Evolutionary conservation across 768 basidiomycete genomes (phyloP), one percentile per base, ranked within the genome.

Genomic region (Scleroderma bovista): DNA sequence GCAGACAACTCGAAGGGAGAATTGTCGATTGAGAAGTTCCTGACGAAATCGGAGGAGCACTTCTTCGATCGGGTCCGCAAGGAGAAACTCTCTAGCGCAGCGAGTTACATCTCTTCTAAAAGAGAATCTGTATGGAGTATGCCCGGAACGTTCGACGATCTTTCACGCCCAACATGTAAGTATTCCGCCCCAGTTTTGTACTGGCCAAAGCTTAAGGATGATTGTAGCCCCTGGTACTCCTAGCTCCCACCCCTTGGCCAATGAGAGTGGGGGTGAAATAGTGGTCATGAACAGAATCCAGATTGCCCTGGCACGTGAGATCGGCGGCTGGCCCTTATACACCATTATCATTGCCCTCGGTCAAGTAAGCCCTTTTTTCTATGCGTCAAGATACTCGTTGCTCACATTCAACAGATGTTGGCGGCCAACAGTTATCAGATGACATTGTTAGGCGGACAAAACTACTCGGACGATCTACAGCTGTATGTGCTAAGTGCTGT

Each of bases 341-440:
- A 87, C 90, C 37, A 87, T 94, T 59, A 73, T 94, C 60, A 88
- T 95, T 53, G 92, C 84, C 24, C 56, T 87, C 26, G 93, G 93
- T 31, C 93, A 90, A 75, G 79, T 81, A 43, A 41, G 77, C 58
- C 38, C 24, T 46, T 54, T 20, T 15, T 32, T 1, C 11, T n/a
- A 15, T 16, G 11, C 19, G 46, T 48, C 16, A 11, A 22, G 26
- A 31, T 29, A 11, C 23, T 12, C 8, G 33, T 51, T 56, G 32
- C 32, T 29, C 17, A 22, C 22, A 37, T 51, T 32, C 24, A 13
- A 13, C 22, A 86, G 80, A 91, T 93, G 86, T 69, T 93, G 55
- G 83, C 86, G 50, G 91, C 91, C 3, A 92, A 90, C 26, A 94
- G 92, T 61, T 96, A 94, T 80, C 93, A 96, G 69, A 88, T 95